Evolutionary conservation across 2,329 filamentous ascomycete species (phyloP).

Genomic region (Triangularia verruculosa): DNA sequence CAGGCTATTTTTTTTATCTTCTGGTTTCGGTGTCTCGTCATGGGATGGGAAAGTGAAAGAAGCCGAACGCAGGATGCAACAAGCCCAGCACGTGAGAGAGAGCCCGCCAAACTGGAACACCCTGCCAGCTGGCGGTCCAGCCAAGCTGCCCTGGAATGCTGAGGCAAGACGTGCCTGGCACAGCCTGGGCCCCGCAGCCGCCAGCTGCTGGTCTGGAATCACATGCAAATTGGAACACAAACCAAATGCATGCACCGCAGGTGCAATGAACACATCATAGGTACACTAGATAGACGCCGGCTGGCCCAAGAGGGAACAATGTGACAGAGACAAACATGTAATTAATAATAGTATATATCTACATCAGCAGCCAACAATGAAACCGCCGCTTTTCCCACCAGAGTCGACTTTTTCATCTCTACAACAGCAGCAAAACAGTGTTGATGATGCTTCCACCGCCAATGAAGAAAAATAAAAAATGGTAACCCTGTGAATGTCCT

Average conservation of each 20-base stretch:
- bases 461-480: background rate
- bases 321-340: background rate
- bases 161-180: background rate
- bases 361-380: background rate
- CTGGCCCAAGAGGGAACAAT: too few relatives aligned
- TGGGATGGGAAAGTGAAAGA: background rate
- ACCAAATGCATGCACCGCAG: background rate
- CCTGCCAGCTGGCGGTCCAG: background rate
- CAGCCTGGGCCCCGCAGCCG: background rate
- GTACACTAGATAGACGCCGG: too few relatives aligned
- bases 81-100: background rate
- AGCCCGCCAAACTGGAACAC: background rate
- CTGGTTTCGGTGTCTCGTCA: background rate
- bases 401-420: background rate
- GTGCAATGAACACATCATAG: background rate
- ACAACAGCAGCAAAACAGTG: background rate
- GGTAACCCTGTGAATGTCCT: background rate
- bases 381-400: background rate
- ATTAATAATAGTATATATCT: background rate
- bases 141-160: constrained; percentile 1
- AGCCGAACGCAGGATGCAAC: background rate
- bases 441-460: background rate
- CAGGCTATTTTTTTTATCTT: background rate
- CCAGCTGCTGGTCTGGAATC: constrained; percentile 8
- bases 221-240: constrained; percentile 14